phyloP scores from a whole-genome alignment of 768 basidiomycete species.

The Gyrodon lividus region DNA sequence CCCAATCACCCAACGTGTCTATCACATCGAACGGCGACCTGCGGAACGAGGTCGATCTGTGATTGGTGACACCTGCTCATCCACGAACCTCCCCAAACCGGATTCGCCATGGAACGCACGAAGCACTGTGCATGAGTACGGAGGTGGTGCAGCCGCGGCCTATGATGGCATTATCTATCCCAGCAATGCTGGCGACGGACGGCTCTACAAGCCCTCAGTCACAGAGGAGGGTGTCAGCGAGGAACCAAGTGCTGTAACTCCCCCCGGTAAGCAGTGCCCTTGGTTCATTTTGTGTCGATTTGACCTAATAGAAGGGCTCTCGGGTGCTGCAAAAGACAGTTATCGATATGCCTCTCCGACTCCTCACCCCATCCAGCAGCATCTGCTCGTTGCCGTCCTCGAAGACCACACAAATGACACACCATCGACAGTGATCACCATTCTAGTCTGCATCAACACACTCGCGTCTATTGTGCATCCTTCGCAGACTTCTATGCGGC shows the following conservation, averaged over 20 bases:
- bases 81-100: constrained; percentile 48
- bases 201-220: constrained; percentile 46
- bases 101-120: constrained; percentile 47
- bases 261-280: background rate
- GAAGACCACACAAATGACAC: constrained; percentile 58
- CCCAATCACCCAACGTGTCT: background rate
- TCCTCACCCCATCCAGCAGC: constrained; percentile 47
- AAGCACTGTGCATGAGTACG: constrained; percentile 61
- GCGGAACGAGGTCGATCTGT: constrained; percentile 21
- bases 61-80: constrained; percentile 34
- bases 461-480: constrained; percentile 38
- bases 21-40: constrained; percentile 10
- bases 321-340: constrained; percentile 35
- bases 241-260: constrained; percentile 56
- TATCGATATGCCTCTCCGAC: constrained; percentile 62
- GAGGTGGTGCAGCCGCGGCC: constrained; percentile 41
- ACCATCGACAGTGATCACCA: constrained; percentile 36
- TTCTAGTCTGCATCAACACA: constrained; percentile 52
- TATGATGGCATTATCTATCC: constrained; percentile 9
- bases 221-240: constrained; percentile 58
- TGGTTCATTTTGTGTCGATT: background rate
- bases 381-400: constrained; percentile 53
- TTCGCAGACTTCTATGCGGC: constrained; percentile 62
- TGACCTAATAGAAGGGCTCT: constrained; percentile 40
- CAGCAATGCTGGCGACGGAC: constrained; percentile 40